Percentiles rank a stretch among this genome's conserved stretches.
Conservation (phyloP, 176 grass and related monocot species). For the Musa itinerans region DNA sequence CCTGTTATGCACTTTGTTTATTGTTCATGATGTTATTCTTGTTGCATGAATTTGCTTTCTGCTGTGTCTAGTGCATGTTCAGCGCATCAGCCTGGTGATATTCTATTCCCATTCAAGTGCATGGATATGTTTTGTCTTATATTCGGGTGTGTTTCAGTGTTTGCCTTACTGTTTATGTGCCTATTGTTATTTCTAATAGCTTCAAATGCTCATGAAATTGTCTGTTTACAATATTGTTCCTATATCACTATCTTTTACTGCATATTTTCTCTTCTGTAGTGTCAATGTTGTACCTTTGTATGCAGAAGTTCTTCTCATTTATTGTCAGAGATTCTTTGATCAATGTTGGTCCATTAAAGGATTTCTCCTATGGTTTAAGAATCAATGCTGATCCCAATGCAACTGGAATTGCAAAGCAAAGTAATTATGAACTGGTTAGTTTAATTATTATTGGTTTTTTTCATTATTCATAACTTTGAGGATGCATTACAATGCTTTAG, state of each 20-base stretch:
- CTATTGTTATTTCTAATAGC: background rate
- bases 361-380: slow-evolving; percentile 93
- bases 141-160: background rate
- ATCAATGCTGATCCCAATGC: slow-evolving; percentile 69
- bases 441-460: background rate
- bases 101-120: too few relatives aligned
- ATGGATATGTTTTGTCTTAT: background rate
- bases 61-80: background rate
- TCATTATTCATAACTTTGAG: background rate
- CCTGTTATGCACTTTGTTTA: background rate
- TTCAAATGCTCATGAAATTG: background rate
- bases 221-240: background rate
- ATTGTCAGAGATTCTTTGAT: slow-evolving; percentile 83
- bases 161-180: background rate
- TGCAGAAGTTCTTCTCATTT: slow-evolving; percentile 80
- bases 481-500: background rate
- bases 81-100: too few relatives aligned
- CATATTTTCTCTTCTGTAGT: background rate
- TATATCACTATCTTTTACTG: background rate
- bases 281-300: slow-evolving; percentile 3
- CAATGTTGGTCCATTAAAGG: slow-evolving; percentile 89
- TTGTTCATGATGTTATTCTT: background rate
- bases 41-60: background rate
- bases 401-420: slow-evolving; percentile 78
- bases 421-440: slow-evolving; percentile 94